Evolutionary conservation across 331 rosid genomes (phyloP).

Genomic region (Dryas integrifolia): DNA sequence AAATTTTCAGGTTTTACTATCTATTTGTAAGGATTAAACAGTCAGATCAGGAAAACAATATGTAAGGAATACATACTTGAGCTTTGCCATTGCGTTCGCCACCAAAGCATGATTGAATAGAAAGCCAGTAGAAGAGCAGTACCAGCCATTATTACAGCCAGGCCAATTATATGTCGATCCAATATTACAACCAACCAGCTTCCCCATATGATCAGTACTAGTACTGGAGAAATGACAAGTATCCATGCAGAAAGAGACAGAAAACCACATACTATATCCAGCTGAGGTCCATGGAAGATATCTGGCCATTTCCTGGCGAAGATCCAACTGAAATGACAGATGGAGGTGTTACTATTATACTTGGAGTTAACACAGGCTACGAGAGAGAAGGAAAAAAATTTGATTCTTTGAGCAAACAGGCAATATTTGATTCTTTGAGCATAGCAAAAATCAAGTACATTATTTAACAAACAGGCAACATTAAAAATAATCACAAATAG

Average conservation of each 20-base stretch:
- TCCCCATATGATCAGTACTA: slow-evolving; percentile 86
- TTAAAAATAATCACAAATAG: background rate
- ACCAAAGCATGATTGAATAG: slow-evolving; percentile 99
- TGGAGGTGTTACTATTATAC: background rate
- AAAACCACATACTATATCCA: slow-evolving; percentile 81
- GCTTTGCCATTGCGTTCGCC: slow-evolving; percentile 99
- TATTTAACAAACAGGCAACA: background rate
- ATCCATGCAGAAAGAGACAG: slow-evolving; percentile 85
- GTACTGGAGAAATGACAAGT: slow-evolving; percentile 81
- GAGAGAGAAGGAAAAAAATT: background rate
- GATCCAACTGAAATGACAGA: slow-evolving; percentile 76
- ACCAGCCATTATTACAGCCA: slow-evolving; percentile 99
- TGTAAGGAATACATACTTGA: slow-evolving; percentile 70
- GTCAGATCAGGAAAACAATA: slow-evolving; percentile 12
- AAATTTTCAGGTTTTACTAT: background rate
- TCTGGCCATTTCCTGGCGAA: slow-evolving; percentile 98
- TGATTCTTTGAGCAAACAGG: no score
- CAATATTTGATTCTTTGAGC: no score
- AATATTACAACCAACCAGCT: slow-evolving; percentile 86
- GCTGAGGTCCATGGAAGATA: slow-evolving; percentile 91
- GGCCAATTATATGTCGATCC: slow-evolving; percentile 93
- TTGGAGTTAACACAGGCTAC: background rate
- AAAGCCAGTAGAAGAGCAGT: slow-evolving; percentile 95
- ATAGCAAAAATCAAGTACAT: background rate
- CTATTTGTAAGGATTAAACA: background rate